Base-by-base conservation (phyloP, 805 yeast genomes). In the Jamesozyma lodderae region DNA sequence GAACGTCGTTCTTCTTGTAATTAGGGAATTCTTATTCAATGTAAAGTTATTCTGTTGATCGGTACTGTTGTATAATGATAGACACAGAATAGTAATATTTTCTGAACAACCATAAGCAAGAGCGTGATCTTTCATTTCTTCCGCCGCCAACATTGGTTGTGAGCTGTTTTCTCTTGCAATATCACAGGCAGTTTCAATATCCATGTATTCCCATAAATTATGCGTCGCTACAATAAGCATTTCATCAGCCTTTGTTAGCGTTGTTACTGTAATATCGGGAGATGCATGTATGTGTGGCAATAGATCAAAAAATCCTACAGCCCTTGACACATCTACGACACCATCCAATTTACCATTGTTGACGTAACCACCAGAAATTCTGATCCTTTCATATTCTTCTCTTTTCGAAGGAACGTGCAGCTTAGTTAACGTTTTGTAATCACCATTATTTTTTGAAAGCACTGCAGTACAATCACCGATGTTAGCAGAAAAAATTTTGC, bases 311-410 rank as follows among this genome's bases (percentile, higher is more conserved):
- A 82, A 88, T 0, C 99, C 99, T 37, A 86, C 88, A 23, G 95
- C 94, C 49, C 97, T 73, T 1, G 96, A 84, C 35, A 87, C 83
- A 35, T 77, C 79, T 13, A 85, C 70, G 21, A 75, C 78, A 29
- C 94, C 94, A 57, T 90, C 95, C 32, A 87, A 69, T 44, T 81
- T 79, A 38, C 90, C 95, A 51, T 81, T 82, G 15, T 83, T 81
- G 9, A 92, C 95, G 57, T 73, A 81, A 1, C 97, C 97, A 37
- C 97, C 97, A 18, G 94, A 76, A 2, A 83, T 82, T 51, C 97
- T 69, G 34, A 92, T 84, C 49, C 96, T 68, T 54, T 87, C 95
- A 49, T 82, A 82, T 49, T 85, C 94, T 31, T 67, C 69, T 22
- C 81, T 68, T 20, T 72, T 75, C 4, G 92, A 80, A 7, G 97